Base-by-base conservation (phyloP, 352 stramenopile species). In the Thalassiosira allenii region DNA sequence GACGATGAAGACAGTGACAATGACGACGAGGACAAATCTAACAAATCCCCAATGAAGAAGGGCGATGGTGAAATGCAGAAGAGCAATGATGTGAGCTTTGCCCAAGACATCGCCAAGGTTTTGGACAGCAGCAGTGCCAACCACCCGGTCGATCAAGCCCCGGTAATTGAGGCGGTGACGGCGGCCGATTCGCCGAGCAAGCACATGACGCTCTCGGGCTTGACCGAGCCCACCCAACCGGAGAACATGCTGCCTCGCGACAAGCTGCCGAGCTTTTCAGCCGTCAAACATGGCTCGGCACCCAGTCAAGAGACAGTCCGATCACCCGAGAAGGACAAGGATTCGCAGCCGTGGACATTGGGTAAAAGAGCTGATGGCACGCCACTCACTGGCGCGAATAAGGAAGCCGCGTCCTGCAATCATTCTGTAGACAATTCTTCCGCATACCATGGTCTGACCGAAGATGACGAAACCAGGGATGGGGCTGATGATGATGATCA, bases 161-260 rank as follows among this genome's bases (percentile, higher is more conserved):
- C 44, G 44, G 5, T 54, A 9, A 25, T 54, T 25, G 44, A 54
- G 44, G 6, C 11, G n/a, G 44, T 25, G 4, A 20, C 23, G 6
- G 44, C 20, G 9, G 44, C 11, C 44, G 5, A 25, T 25, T 9
- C 11, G 6, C 6, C 6, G 37, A 44, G 37, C 44, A 54, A 22
- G 44, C 4, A 25, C 44, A 14, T 25, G 44, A 54, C 44, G 44
- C 51, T 79, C 2, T 79, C 70, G 11, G 70, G 70, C 20, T 49
- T 79, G 41, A 79, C 70, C 8, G 70, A 71, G 52, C 59, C 70
- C 33, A 67, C 70, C 23, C 70, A 79, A 34, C 37, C 54, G 11
- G 37, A 14, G 11, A 57, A n/a, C 11, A 27, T n/a, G n/a, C n/a
- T 73, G n/a, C 63, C 63, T 27, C n/a, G 30, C 29, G 47, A 63